A percentile compares a stretch with the other conserved stretches of the same genome.
These are phyloP conservation scores for Glomus cerebriforme DNA, from an alignment of 192 early-diverging fungal species.

Conservation along the genomic window DNA sequence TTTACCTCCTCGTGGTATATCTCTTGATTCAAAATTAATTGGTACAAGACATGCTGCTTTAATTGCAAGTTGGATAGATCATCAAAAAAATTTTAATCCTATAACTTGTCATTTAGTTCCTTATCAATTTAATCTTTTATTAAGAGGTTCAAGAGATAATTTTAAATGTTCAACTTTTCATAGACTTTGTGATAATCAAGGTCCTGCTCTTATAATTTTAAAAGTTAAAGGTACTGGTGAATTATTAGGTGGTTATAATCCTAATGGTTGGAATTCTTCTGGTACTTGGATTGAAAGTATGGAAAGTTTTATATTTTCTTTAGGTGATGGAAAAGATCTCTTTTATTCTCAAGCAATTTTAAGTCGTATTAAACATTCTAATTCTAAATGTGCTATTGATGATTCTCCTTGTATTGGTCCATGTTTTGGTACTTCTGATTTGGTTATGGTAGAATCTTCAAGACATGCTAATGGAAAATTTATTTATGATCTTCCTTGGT, in stretches of 20 bases:
- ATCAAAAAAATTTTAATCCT: not conserved
- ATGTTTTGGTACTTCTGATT: not conserved
- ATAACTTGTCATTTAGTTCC: not conserved
- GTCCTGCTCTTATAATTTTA: not conserved
- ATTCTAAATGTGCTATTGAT: not conserved
- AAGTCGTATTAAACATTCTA: not conserved
- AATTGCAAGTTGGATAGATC: constrained; percentile 19
- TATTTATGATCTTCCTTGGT: constrained; percentile 2
- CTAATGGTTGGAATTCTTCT: not conserved
- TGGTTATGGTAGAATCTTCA: not conserved
- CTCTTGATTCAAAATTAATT: constrained; percentile 1
- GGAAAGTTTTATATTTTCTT: constrained; percentile 23
- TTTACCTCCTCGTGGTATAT: not conserved
- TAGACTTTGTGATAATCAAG: constrained; percentile 11
- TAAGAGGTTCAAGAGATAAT: constrained; percentile 9
- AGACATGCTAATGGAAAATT: not conserved
- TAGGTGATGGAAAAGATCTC: constrained; percentile 6
- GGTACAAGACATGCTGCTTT: not conserved
- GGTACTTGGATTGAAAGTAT: not conserved
- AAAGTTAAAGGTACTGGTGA: constrained; percentile 13
- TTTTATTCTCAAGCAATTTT: not conserved
- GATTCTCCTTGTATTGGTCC: constrained; percentile 2
- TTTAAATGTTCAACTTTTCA: constrained; percentile 1
- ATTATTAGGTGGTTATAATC: constrained; percentile 11
- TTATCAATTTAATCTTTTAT: constrained; percentile 9